Evolutionary conservation across 2,329 filamentous ascomycete genomes (phyloP).

Genomic region (Cladosporium sp.): DNA sequence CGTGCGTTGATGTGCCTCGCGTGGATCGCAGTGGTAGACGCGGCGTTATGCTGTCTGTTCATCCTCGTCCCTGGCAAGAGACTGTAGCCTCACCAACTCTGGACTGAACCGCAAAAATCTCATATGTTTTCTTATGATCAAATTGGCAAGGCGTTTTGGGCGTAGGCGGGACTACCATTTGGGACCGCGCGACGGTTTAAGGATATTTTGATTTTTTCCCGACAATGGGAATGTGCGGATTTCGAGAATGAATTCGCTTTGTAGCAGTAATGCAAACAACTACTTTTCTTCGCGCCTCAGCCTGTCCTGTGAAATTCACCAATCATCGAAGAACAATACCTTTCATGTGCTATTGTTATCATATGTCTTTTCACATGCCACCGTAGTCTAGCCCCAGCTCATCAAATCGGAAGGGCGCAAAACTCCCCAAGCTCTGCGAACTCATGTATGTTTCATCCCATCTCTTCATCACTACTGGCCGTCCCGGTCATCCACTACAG

Average conservation of each 20-base stretch:
- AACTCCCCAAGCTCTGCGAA: no score
- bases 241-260: background rate
- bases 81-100: slow-evolving; percentile 43
- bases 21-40: slow-evolving; percentile 70
- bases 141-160: slow-evolving; percentile 4
- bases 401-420: no score
- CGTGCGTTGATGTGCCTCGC: slow-evolving; percentile 75
- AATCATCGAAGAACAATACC: no score
- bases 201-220: background rate
- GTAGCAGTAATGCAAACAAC: background rate
- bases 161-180: background rate
- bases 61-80: slow-evolving; percentile 90
- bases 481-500: no score
- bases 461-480: no score
- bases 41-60: slow-evolving; percentile 82
- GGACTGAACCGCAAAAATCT: background rate
- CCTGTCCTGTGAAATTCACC: no score
- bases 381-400: no score
- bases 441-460: no score
- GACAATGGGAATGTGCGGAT: background rate
- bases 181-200: background rate
- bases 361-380: no score
- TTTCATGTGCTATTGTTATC: no score
- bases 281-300: no score
- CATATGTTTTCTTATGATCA: slow-evolving; percentile 9